Conservation (phyloP, 768 basidiomycete genomes). For the Lactarius psammicola region DNA sequence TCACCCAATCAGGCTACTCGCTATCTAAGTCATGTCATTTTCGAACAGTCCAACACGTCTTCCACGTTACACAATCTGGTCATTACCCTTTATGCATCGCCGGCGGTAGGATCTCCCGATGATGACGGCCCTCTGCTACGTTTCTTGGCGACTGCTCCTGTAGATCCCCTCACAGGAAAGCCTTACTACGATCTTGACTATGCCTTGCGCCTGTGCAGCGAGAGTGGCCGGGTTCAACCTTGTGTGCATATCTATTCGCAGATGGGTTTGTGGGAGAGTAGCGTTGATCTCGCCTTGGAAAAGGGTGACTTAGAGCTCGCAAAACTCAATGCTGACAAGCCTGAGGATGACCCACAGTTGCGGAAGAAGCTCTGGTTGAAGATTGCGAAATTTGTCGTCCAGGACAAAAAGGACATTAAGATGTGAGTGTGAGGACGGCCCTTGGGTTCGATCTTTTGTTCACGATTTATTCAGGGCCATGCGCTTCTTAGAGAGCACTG, state of each 20-base stretch:
- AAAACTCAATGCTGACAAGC: slow-evolving; percentile 92
- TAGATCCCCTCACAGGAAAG: slow-evolving; percentile 75
- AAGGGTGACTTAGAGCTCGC: slow-evolving; percentile 95
- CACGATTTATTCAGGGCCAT: slow-evolving; percentile 70
- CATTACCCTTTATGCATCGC: slow-evolving; percentile 77
- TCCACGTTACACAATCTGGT: slow-evolving; percentile 92
- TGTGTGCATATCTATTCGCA: slow-evolving; percentile 97
- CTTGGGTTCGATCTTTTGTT: slow-evolving; percentile 3
- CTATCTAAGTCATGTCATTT: slow-evolving; percentile 83
- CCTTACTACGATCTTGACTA: slow-evolving; percentile 98
- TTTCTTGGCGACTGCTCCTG: slow-evolving; percentile 80
- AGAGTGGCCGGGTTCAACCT: slow-evolving; percentile 73
- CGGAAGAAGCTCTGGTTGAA: slow-evolving; percentile 97
- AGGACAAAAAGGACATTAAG: slow-evolving; percentile 97
- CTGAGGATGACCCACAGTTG: slow-evolving; percentile 82
- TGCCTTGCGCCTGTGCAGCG: slow-evolving; percentile 88
- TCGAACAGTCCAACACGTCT: slow-evolving; percentile 75
- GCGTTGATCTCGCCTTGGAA: slow-evolving; percentile 90
- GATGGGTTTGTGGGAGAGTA: slow-evolving; percentile 96
- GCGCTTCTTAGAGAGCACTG: slow-evolving; percentile 92
- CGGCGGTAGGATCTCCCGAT: slow-evolving; percentile 43
- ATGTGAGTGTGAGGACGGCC: slow-evolving; percentile 58
- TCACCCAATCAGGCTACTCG: slow-evolving; percentile 84
- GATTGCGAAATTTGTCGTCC: slow-evolving; percentile 97
- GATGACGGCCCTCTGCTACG: slow-evolving; percentile 78